Base-by-base conservation (phyloP, 225 moss, liverwort and hornwort genomes). In the Polytrichum formosum region DNA sequence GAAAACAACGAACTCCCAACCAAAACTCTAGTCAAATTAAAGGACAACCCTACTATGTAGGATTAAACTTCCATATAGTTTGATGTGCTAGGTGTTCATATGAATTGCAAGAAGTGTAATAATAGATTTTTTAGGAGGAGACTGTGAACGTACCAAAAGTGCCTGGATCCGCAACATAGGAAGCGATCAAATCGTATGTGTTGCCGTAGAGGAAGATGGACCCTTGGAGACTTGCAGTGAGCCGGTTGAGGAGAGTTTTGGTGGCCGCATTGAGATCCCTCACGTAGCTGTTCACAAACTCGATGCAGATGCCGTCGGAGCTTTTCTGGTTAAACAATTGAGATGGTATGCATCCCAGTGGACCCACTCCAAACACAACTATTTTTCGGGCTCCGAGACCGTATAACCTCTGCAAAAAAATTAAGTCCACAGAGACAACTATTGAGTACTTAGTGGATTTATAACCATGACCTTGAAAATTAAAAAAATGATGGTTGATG, bases 341-440 rank as follows among this genome's bases (percentile, higher is more conserved):
- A 1, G 90, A 84, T 8, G 93, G 93, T 26, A 94, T 90, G 80
- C 93, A 94, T 5, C 93, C 93, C n/a, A 94, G 59, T 0, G 93
- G 93, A 31, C 91, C 91, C 3, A 91, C 81, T 26, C 64, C 69
- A 17, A 66, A 26, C 1, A 87, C 2, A 17, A 78, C 9, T n/a
- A 90, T 68, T 66, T 90, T 91, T 21, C 94, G 80, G 6, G 83
- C 90, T 33, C 94, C 94, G 8, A 84, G 22, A 7, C 74, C 70
- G 66, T 91, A 91, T 2, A 94, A 63, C 13, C 18, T 68, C 93
- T 93, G 85, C 60, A 65, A 73, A 29, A 26, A 26, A 26, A 26
- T 26, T 0, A 26, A 26, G 29, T 29, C n/a, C n/a, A n/a, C n/a
- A 1, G 5, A 29, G 7, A 7, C 31, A 6, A 7, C 7, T 31